Percentiles rank a stretch among this genome's conserved stretches.
Evolutionary conservation across 495 filamentous ascomycete species (phyloP).

Genomic region (Talaromyces thailandensis): DNA sequence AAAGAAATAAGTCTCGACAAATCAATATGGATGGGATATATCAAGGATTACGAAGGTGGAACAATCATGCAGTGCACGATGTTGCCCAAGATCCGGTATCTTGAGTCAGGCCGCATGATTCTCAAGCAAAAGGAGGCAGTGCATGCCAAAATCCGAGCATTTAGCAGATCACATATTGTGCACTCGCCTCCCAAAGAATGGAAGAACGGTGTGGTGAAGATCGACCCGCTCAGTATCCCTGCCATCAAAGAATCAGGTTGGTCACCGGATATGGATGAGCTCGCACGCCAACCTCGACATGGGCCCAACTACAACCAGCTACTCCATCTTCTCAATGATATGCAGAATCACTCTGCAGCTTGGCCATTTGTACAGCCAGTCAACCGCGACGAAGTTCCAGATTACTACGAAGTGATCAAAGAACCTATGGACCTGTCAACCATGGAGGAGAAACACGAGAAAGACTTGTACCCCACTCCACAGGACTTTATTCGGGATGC

Average conservation of each 20-base stretch:
- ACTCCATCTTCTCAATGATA: slow-evolving; percentile 83
- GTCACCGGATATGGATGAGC: slow-evolving; percentile 95
- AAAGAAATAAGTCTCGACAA: slow-evolving; percentile 94
- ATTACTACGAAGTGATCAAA: slow-evolving; percentile 98
- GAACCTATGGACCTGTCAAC: slow-evolving; percentile 95
- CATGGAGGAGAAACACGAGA: slow-evolving; percentile 94
- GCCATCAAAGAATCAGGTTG: slow-evolving; percentile 87
- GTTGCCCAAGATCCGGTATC: slow-evolving; percentile 89
- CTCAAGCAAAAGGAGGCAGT: slow-evolving; percentile 95
- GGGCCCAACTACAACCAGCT: slow-evolving; percentile 94
- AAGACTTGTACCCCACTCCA: slow-evolving; percentile 80
- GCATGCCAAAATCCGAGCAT: slow-evolving; percentile 86
- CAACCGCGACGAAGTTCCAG: slow-evolving; percentile 87
- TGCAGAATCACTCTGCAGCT: slow-evolving; percentile 83
- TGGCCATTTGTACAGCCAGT: slow-evolving; percentile 96
- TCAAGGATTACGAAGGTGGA: slow-evolving; percentile 98
- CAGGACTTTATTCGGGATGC: slow-evolving; percentile 94
- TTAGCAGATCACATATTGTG: slow-evolving; percentile 79
- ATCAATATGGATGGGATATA: slow-evolving; percentile 97
- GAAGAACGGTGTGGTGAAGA: slow-evolving; percentile 58
- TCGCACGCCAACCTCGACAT: slow-evolving; percentile 92
- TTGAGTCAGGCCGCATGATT: slow-evolving; percentile 90
- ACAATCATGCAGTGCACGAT: slow-evolving; percentile 99
- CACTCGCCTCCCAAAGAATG: slow-evolving; percentile 80
- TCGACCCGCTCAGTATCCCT: slow-evolving; percentile 73